Conservation (phyloP, 1,284 basidiomycete species). For the Cerrena zonata region DNA sequence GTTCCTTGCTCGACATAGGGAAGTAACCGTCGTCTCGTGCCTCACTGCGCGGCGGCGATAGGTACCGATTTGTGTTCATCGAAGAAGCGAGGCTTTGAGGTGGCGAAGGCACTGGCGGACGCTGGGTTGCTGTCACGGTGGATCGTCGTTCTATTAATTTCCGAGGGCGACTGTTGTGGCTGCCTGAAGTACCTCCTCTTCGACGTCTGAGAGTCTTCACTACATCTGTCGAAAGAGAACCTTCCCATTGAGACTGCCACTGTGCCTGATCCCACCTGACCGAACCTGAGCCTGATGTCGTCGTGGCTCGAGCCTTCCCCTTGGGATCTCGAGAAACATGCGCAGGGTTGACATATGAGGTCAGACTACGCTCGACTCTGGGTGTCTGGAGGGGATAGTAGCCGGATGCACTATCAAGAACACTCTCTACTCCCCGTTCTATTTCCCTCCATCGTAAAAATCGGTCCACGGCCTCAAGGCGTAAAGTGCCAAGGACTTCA, state of each 20-base stretch:
- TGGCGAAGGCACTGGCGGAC: too few relatives aligned
- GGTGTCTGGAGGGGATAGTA: constrained; percentile 10
- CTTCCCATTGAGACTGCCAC: constrained; percentile 64
- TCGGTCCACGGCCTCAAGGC: constrained; percentile 61
- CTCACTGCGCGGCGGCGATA: too few relatives aligned
- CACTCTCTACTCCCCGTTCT: constrained; percentile 40
- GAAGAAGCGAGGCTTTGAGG: background rate
- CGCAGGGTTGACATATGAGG: too few relatives aligned
- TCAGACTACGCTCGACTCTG: constrained; percentile 10
- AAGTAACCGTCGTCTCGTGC: background rate
- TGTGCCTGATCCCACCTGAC: constrained; percentile 46
- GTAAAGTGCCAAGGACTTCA: constrained; percentile 48
- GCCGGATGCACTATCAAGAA: constrained; percentile 4
- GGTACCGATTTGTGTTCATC: too few relatives aligned
- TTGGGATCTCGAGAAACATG: too few relatives aligned
- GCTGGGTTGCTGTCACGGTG: too few relatives aligned
- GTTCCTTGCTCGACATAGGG: too few relatives aligned
- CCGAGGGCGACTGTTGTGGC: too few relatives aligned
- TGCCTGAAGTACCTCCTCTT: background rate
- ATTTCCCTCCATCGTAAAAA: constrained; percentile 71
- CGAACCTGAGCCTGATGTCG: too few relatives aligned
- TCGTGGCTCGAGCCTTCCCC: too few relatives aligned
- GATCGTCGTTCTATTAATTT: too few relatives aligned
- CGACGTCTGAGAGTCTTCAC: constrained; percentile 29
- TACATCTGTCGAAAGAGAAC: constrained; percentile 51